Evolutionary conservation across 768 basidiomycete species (phyloP).

Genomic region (Boletus sensibilis): DNA sequence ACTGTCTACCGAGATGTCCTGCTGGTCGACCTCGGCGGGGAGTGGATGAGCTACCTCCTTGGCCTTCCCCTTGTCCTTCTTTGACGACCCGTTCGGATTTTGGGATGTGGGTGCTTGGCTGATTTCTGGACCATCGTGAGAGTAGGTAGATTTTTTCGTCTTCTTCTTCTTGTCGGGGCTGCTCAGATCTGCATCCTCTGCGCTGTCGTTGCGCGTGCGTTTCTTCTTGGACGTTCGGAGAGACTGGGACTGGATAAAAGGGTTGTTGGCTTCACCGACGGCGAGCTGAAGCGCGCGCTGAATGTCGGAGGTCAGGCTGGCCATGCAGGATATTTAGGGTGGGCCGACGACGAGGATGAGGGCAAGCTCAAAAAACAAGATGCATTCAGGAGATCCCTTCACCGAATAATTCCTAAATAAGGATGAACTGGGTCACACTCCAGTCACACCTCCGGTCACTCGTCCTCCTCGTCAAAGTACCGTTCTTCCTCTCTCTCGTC

Average conservation of each 20-base stretch:
- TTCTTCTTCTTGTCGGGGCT: constrained; percentile 37
- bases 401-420: constrained; percentile 21
- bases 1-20: constrained; percentile 27
- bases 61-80: constrained; percentile 36
- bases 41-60: constrained; percentile 36
- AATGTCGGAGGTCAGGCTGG: constrained; percentile 42
- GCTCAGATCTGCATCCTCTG: constrained; percentile 12
- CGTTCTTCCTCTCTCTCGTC: constrained; percentile 64
- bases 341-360: constrained; percentile 40
- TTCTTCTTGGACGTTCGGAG: constrained; percentile 35
- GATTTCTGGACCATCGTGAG: constrained; percentile 6
- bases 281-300: constrained; percentile 52
- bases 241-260: constrained; percentile 31
- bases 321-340: constrained; percentile 40
- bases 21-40: constrained; percentile 28
- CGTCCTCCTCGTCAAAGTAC: constrained; percentile 74
- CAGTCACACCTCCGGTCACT: constrained; percentile 22
- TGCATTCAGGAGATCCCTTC: background rate
- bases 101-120: constrained; percentile 1
- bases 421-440: background rate
- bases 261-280: constrained; percentile 45
- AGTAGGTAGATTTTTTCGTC: constrained; percentile 21
- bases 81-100: constrained; percentile 16
- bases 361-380: constrained; percentile 35
- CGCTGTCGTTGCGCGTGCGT: constrained; percentile 24